These are phyloP conservation scores for Candida tetrigidarum DNA, from an alignment of 1,139 yeast species.

Conservation along the genomic window DNA sequence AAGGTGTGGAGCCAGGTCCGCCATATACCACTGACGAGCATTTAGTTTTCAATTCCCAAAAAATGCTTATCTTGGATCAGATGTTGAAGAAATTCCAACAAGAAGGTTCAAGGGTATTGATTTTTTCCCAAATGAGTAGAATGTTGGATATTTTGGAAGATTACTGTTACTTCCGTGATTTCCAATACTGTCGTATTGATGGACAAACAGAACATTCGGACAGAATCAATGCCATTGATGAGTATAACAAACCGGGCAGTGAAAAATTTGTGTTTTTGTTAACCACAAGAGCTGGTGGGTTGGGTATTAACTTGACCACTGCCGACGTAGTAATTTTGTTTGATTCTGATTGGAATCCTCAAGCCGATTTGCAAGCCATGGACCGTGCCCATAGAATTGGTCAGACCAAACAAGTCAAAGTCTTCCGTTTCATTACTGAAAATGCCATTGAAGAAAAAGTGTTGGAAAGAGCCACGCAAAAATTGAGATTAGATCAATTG, in stretches of 20 bases:
- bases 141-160: constrained; percentile 80
- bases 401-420: constrained; percentile 80
- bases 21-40: constrained; percentile 86
- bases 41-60: constrained; percentile 71
- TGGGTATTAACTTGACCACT: constrained; percentile 77
- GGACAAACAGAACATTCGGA: constrained; percentile 83
- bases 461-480: constrained; percentile 79
- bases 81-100: constrained; percentile 61
- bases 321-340: constrained; percentile 76
- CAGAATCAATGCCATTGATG: constrained; percentile 76
- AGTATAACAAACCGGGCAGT: constrained; percentile 70
- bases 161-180: constrained; percentile 70
- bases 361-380: constrained; percentile 88
- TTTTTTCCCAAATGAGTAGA: constrained; percentile 84
- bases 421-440: constrained; percentile 75
- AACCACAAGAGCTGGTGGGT: constrained; percentile 88
- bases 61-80: constrained; percentile 73
- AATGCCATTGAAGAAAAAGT: constrained; percentile 84
- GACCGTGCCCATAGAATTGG: constrained; percentile 90
- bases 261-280: constrained; percentile 71
- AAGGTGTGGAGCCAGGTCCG: constrained; percentile 90
- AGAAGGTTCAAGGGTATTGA: constrained; percentile 76
- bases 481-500: constrained; percentile 74
- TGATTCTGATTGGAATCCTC: constrained; percentile 90
- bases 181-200: constrained; percentile 75